Evolutionary conservation across 129 eudicot genomes (phyloP), one percentile per base, ranked within the genome.

Genomic region (Saposhnikovia divaricata): DNA sequence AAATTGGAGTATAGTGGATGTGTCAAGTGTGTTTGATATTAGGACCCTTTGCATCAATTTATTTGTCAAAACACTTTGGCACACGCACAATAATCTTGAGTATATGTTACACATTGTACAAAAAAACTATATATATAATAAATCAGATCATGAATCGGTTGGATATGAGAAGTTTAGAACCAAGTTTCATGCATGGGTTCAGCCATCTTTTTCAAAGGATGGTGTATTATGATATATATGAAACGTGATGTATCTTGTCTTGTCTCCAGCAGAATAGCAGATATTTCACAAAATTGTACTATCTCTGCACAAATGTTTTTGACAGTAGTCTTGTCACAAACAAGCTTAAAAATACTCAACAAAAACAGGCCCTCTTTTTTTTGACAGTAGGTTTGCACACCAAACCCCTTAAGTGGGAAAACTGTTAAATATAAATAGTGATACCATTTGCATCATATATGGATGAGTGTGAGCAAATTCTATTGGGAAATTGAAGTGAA

Each of bases 191-290:
- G 34, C 68, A n/a, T 59, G 34, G 68, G 68, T 59, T n/a, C 14
- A 12, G 34, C 34, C 51, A 44, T 73, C 51, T 44, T 43, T 73
- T 73, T 73, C 77, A 73, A 23, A 10, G 77, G 53, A 6, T 12
- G 51, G 25, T 73, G 53, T 44, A 10, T 25, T 13, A n/a, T 8
- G 46, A 42, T 44, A 7, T 44, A 7, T 23, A 19, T 9, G 16
- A 23, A 40, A n/a, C 31, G 53, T 23, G 16, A 73, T 73, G 23
- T n/a, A 73, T 44, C 53, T 44, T 73, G 77, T 73, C 77, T 44
- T 73, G 77, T 73, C 77, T 44, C 53, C 77, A 4, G 72, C 39
- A 63, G 63, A 55, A 55, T 8, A 34, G 40, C 21, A 72, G 50
- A 72, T 23, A 40, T 72, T 72, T 72, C 34, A 46, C 18, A 5